Conservation (phyloP, 352 stramenopile species). For the Phytophthora vignae region DNA sequence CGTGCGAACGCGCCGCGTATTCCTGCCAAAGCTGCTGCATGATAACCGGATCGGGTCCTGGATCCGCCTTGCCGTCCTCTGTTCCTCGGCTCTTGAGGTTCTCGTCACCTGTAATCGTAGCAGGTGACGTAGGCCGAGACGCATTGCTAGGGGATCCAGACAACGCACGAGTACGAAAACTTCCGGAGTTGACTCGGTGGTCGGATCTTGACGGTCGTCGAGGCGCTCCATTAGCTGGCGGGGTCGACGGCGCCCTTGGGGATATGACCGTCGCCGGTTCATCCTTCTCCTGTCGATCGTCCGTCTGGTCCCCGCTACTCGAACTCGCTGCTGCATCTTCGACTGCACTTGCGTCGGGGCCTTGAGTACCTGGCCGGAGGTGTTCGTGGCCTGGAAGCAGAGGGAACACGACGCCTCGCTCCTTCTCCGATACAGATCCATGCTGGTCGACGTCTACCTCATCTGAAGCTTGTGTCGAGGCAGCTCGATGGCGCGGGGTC, state of each 20-base stretch:
- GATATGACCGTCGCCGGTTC: constrained; percentile 22
- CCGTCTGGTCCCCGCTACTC: constrained; percentile 2
- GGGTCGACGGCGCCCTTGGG: constrained; percentile 28
- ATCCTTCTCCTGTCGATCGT: constrained; percentile 37
- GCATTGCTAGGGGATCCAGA: constrained; percentile 17
- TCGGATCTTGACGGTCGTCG: constrained; percentile 30
- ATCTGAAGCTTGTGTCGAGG: constrained; percentile 18
- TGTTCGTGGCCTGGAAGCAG: constrained; percentile 28
- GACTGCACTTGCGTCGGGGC: constrained; percentile 30
- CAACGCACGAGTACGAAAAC: constrained; percentile 40
- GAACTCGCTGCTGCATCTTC: constrained; percentile 12
- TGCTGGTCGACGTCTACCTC: constrained; percentile 15
- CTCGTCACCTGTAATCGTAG: constrained; percentile 17
- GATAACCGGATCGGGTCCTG: constrained; percentile 43
- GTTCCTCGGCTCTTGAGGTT: background rate
- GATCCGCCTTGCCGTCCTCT: background rate
- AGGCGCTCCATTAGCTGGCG: constrained; percentile 14
- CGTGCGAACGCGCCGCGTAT: constrained; percentile 58
- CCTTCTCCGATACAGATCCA: constrained; percentile 18
- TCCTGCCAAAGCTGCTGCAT: constrained; percentile 74
- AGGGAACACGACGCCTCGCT: constrained; percentile 60
- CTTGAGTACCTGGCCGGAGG: constrained; percentile 19
- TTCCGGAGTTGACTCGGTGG: constrained; percentile 20
- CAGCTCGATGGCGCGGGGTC: constrained; percentile 17
- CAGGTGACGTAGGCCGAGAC: constrained; percentile 30